Conservation (phyloP, 768 basidiomycete species). For the Lactarius deliciosus region DNA sequence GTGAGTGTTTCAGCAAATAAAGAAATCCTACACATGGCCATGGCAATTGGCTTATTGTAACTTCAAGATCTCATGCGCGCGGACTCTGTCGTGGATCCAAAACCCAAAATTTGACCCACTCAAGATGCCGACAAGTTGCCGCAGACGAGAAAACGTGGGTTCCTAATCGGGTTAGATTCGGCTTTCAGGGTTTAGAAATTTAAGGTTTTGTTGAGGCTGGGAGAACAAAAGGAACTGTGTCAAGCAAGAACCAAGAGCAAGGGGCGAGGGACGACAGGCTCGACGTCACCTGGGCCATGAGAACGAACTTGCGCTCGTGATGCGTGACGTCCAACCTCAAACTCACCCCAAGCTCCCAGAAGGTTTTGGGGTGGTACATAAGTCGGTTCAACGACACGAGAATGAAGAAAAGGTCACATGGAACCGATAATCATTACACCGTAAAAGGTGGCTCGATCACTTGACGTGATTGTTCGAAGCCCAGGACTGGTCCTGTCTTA, state of each 20-base stretch:
- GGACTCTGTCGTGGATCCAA: not conserved
- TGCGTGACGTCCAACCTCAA: not conserved
- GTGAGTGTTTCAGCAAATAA: conserved; percentile 1
- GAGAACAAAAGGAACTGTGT: too few species aligned
- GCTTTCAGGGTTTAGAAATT: not conserved
- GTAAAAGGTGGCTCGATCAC: not conserved
- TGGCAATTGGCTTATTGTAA: not conserved
- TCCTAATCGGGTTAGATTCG: not conserved
- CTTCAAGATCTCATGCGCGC: not conserved
- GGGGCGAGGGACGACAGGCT: not conserved
- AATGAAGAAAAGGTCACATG: not conserved
- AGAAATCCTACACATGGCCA: not conserved
- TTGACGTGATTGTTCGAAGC: not conserved
- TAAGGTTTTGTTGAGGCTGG: not conserved
- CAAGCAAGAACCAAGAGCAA: not conserved
- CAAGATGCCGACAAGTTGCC: not conserved
- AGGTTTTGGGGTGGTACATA: not conserved
- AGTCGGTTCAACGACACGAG: not conserved
- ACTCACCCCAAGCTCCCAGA: not conserved
- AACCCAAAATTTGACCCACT: not conserved
- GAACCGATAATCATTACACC: not conserved
- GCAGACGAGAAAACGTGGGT: not conserved
- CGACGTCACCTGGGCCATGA: not conserved
- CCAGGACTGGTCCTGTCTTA: not conserved
- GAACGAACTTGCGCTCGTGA: not conserved